phyloP scores from a whole-genome alignment of 441 rosid species.

The Pelargonium cotyledonis region DNA sequence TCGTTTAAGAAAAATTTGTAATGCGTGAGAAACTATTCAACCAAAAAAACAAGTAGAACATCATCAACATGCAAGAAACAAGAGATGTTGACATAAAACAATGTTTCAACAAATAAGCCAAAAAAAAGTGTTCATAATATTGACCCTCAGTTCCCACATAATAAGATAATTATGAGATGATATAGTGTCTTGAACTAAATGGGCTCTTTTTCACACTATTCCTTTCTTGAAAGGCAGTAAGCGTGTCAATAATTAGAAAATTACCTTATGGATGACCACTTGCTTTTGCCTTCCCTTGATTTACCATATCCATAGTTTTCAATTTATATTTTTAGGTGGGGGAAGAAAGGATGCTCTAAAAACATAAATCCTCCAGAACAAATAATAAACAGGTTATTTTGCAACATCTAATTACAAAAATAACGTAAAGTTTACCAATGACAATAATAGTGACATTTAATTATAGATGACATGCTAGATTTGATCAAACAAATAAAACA shows the following conservation, averaged over 20 bases:
- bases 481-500: neutral
- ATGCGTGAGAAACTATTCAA: neutral
- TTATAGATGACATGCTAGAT: neutral
- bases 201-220: neutral
- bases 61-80: neutral
- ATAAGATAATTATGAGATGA: neutral
- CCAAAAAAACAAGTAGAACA: neutral
- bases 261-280: neutral
- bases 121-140: neutral
- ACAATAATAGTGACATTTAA: neutral
- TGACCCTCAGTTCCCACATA: neutral
- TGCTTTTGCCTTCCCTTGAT: slow-evolving; percentile 4
- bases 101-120: neutral
- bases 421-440: neutral
- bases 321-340: neutral
- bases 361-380: neutral
- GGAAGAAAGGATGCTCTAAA: neutral
- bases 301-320: slow-evolving; percentile 6
- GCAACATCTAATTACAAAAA: neutral
- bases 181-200: neutral
- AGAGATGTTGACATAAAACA: neutral
- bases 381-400: neutral
- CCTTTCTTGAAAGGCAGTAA: neutral
- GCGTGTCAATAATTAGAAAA: neutral
- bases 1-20: neutral